Conservation (phyloP, 2,329 filamentous ascomycete genomes). For the Xylariaceae sp. region DNA sequence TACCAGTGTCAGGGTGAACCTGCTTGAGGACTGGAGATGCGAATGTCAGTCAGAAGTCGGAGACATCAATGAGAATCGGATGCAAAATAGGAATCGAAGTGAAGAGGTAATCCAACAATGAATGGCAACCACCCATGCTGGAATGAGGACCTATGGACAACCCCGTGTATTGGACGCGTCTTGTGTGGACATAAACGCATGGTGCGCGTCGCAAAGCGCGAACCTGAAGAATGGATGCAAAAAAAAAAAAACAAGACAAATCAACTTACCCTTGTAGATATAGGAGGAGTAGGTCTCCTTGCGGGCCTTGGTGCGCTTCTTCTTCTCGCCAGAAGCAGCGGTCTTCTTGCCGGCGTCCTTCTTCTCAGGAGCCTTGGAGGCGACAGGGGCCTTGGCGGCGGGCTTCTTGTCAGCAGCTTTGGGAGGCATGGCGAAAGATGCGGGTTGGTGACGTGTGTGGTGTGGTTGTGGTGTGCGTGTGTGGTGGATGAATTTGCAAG, state of each 20-base stretch:
- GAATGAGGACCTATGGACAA: neutral
- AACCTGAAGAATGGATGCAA: neutral
- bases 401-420: conserved; percentile 99
- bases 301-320: conserved; percentile 99
- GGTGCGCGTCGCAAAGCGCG: neutral
- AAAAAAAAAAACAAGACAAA: neutral
- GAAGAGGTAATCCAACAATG: neutral
- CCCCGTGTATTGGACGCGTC: conserved; percentile 12
- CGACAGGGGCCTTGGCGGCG: conserved; percentile 89
- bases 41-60: conserved; percentile 30
- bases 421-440: conserved; percentile 77
- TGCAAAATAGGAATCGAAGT: neutral
- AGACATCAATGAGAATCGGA: too few relatives aligned
- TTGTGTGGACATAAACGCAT: neutral
- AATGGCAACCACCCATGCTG: neutral
- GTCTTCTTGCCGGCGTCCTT: conserved; percentile 99
- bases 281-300: conserved; percentile 99
- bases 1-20: conserved; percentile 99
- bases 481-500: conserved; percentile 26
- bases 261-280: conserved; percentile 94
- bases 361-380: conserved; percentile 77
- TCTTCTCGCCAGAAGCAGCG: conserved; percentile 93
- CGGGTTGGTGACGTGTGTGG: conserved; percentile 20
- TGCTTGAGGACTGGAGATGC: conserved; percentile 84
- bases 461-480: conserved; percentile 17